These are phyloP conservation scores for Chaetomium cochliodes DNA, from an alignment of 495 filamentous ascomycete species.

Conservation along the genomic window DNA sequence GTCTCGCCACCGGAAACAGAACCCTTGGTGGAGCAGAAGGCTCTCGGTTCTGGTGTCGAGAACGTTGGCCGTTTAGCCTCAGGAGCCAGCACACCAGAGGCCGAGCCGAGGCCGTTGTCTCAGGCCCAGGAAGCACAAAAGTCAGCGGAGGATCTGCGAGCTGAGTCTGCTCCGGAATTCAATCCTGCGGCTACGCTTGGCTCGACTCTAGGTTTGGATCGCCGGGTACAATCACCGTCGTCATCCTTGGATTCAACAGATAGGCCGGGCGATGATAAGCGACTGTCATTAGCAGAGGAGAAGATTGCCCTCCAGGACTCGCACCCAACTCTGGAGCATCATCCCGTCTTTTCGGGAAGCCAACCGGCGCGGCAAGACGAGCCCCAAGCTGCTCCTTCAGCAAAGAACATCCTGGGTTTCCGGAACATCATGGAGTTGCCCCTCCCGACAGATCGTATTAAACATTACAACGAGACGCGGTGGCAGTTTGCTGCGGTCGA, in stretches of 20 bases:
- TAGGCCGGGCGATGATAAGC: constrained; percentile 6
- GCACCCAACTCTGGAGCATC: constrained; percentile 38
- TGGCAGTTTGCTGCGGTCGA: constrained; percentile 67
- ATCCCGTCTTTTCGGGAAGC: constrained; percentile 36
- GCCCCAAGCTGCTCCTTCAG: constrained; percentile 1
- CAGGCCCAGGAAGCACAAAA: background rate
- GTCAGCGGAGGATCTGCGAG: constrained; percentile 7
- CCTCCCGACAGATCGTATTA: constrained; percentile 61
- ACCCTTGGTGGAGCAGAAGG: constrained; percentile 18
- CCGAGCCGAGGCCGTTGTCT: background rate
- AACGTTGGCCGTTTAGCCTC: background rate
- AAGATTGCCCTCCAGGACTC: constrained; percentile 38
- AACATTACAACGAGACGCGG: constrained; percentile 66
- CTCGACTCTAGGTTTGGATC: constrained; percentile 27
- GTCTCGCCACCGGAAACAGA: background rate
- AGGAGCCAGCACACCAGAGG: background rate
- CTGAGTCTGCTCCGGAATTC: constrained; percentile 12
- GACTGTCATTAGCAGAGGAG: constrained; percentile 46
- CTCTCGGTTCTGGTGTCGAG: constrained; percentile 10
- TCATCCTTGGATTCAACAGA: constrained; percentile 36
- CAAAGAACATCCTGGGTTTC: constrained; percentile 53
- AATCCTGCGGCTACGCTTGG: constrained; percentile 29
- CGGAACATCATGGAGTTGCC: constrained; percentile 69
- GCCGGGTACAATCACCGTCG: constrained; percentile 37
- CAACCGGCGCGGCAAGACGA: background rate